Evolutionary conservation across 257 asterid genomes (phyloP).

Genomic region (Scutellaria barbata): DNA sequence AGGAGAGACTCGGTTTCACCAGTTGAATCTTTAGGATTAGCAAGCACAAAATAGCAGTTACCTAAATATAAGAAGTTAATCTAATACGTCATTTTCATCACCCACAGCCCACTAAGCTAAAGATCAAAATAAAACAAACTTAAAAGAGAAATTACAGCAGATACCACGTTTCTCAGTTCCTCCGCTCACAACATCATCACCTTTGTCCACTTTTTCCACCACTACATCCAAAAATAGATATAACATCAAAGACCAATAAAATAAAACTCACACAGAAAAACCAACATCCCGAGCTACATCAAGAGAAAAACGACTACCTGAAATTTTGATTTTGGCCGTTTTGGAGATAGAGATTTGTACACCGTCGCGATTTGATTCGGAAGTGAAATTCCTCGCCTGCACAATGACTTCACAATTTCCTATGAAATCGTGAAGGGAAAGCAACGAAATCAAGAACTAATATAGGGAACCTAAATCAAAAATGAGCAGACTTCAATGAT

Average conservation of each 20-base stretch:
- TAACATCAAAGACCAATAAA: neutral
- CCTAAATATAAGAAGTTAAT: slow-evolving; percentile 42
- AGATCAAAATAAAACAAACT: slow-evolving; percentile 6
- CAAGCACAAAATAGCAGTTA: slow-evolving; percentile 59
- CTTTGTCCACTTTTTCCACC: slow-evolving; percentile 43
- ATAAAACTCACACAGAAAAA: neutral
- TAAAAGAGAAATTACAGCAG: neutral
- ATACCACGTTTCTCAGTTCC: slow-evolving; percentile 51
- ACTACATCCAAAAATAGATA: slow-evolving; percentile 44
- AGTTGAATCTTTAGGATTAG: slow-evolving; percentile 72
- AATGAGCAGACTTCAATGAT: neutral
- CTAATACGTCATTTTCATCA: slow-evolving; percentile 23
- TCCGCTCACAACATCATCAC: slow-evolving; percentile 26
- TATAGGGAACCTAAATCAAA: neutral
- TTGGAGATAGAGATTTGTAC: slow-evolving; percentile 59
- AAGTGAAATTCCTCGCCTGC: slow-evolving; percentile 56
- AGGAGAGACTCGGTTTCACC: slow-evolving; percentile 59
- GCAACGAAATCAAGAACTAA: slow-evolving; percentile 1
- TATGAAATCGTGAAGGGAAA: slow-evolving; percentile 29
- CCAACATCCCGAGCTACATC: neutral
- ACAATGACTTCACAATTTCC: slow-evolving; percentile 75
- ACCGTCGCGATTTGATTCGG: slow-evolving; percentile 47
- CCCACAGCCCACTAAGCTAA: neutral
- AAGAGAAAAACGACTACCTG: slow-evolving; percentile 42
- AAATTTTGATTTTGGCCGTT: slow-evolving; percentile 52